Evolutionary conservation across 2,329 filamentous ascomycete species (phyloP).

Genomic region (Orbilia oligospora): DNA sequence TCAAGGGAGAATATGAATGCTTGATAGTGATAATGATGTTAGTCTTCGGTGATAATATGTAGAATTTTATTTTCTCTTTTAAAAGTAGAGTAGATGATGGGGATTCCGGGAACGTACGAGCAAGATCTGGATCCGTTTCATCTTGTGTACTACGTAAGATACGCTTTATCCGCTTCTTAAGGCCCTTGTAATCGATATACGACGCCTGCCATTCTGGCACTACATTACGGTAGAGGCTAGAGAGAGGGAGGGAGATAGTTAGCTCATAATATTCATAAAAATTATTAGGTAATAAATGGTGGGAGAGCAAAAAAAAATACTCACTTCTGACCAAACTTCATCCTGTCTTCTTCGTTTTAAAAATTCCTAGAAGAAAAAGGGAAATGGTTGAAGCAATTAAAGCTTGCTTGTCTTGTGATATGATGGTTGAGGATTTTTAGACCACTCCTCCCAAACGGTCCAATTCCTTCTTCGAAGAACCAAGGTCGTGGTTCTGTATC

Average conservation of each 20-base stretch:
- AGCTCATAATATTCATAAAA: constrained; percentile 9
- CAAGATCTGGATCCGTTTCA: constrained; percentile 85
- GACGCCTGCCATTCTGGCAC: constrained; percentile 87
- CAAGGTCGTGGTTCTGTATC: neutral
- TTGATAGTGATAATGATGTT: constrained; percentile 66
- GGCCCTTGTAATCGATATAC: constrained; percentile 90
- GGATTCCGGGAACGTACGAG: constrained; percentile 76
- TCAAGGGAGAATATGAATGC: constrained; percentile 98
- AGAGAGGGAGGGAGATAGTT: constrained; percentile 31
- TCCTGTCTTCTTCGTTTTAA: constrained; percentile 65
- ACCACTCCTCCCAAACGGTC: neutral
- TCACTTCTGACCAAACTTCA: constrained; percentile 77
- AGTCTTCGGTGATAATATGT: neutral
- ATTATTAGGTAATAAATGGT: constrained; percentile 20
- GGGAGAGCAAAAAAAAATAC: neutral
- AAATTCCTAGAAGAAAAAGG: neutral
- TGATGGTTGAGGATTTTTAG: neutral
- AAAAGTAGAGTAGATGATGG: neutral
- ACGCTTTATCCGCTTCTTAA: constrained; percentile 94
- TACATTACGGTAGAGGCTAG: constrained; percentile 81
- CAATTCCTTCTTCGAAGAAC: neutral
- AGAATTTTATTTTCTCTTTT: neutral
- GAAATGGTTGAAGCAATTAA: neutral
- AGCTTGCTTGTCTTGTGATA: neutral
- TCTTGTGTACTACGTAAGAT: constrained; percentile 77